Evolutionary conservation across 1,284 basidiomycete species (phyloP), one percentile per base, ranked within the genome.

Genomic region (Ceraceosorus bombacis): DNA sequence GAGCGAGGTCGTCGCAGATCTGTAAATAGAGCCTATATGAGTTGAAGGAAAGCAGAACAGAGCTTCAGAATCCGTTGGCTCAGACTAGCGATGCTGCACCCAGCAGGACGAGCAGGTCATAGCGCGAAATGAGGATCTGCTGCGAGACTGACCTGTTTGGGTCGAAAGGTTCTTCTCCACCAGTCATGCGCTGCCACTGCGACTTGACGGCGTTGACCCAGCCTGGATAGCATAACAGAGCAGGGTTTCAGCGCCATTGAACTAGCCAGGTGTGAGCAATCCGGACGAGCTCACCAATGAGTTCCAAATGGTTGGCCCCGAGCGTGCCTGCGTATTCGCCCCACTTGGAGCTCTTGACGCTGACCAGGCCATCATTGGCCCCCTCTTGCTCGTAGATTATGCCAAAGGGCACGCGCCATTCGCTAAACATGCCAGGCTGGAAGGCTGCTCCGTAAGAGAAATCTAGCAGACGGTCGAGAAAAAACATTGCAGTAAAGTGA

Each of bases 361-460:
- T 89, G 57, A 94, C 90, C 48, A 94, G 82, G 1, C 91, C 90
- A 75, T 94, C 90, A 70, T 96, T 97, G 5, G 6, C 12, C 13
- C 54, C 54, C 49, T 96, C 92, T 72, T 88, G 88, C 71, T 89
- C 86, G 27, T 87, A 77, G 54, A 96, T 87, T 41, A 95, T 85
- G 4, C 84, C 85, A 77, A 91, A 89, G 0, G 90, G 85, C 82
- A 86, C 86, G 65, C 85, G 84, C 7, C 61, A 61, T 51, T 65
- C 63, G 43, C 51, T 51, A 6, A 51, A 46, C 17, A 49, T 48
- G 36, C 57, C 57, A 4, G 93, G 91, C 10, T 88, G 84, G 76
- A 91, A 93, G 27, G 82, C 82, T 5, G 93, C 92, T 8, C 93
- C 93, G 88, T 90, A 97, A 70, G 88, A 90, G 72, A 88, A 93